Base-by-base conservation (phyloP, 768 basidiomycete species). In the Sistotremastrum suecicum region DNA sequence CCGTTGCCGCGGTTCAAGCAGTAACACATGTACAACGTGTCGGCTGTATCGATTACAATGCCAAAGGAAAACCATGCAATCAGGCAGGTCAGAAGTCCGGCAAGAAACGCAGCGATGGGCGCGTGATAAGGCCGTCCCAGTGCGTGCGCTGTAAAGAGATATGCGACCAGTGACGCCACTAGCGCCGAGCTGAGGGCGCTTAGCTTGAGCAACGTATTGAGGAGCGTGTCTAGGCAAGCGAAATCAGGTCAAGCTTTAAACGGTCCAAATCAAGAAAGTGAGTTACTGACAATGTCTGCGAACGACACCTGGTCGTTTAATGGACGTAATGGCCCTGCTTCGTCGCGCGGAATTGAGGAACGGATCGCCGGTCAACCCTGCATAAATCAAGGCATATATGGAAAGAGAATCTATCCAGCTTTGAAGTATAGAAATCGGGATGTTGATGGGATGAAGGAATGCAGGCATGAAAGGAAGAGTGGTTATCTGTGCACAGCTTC, bases 61-160 rank as follows among this genome's bases (percentile, higher is more conserved):
- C 85, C 85, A 5, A 86, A 76, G 51, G 84, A 88, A 54, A 89
- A 90, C 58, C 83, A 56, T 1, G 86, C 82, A 33, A 89, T 85
- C 20, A 91, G 66, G 4, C 82, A 84, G 0, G 86, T 86, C 11
- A 87, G 76, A 7, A 75, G 78, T 3, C 81, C 89, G 28, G 82
- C 83, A 3, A 92, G 65, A 10, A 92, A 52, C 1, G 83, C 77
- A 20, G 84, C 83, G 8, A 78, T 70, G 5, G 90, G 67, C 0
- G 88, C 86, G 53, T 83, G 72, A 40, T 78, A 60, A 0, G 87
- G 85, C 29, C 78, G 76, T 11, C 60, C 58, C 20, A 89, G 63
- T 0, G 83, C 80, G 61, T 88, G 85, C 2, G 87, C 83, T n/a
- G 89, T 84, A 53, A 92, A 86, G 12, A 97, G 62, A 60, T 94